phyloP scores from a whole-genome alignment of 768 basidiomycete species.

The Tylopilus felleus region DNA sequence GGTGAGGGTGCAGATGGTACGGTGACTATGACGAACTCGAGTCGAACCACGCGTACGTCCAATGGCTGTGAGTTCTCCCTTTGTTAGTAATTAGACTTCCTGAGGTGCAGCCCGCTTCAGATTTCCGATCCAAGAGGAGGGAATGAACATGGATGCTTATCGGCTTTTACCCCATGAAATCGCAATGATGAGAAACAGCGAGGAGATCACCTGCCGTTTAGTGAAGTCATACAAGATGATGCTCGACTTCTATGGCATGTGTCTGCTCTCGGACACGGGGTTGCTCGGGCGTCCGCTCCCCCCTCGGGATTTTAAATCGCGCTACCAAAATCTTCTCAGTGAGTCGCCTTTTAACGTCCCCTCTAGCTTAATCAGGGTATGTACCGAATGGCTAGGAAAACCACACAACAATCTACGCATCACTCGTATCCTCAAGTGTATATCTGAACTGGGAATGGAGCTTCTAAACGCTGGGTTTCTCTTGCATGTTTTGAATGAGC shows the following conservation, averaged over 20 bases:
- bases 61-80: constrained; percentile 62
- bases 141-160: constrained; percentile 67
- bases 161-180: constrained; percentile 68
- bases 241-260: constrained; percentile 81
- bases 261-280: constrained; percentile 55
- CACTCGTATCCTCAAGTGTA: constrained; percentile 71
- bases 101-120: constrained; percentile 30
- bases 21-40: constrained; percentile 63
- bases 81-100: neutral
- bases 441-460: constrained; percentile 69
- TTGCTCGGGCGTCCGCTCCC: constrained; percentile 50
- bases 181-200: constrained; percentile 49
- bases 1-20: constrained; percentile 50
- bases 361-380: neutral
- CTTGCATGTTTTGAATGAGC: constrained; percentile 65
- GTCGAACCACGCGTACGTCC: constrained; percentile 68
- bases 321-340: constrained; percentile 67
- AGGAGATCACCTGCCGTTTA: constrained; percentile 47
- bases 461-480: constrained; percentile 62
- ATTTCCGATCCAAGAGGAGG: constrained; percentile 72
- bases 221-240: constrained; percentile 64
- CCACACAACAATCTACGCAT: constrained; percentile 77
- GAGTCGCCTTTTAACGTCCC: constrained; percentile 30
- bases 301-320: constrained; percentile 47
- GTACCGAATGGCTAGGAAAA: constrained; percentile 41